Conservation (phyloP, 352 stramenopile species). For the Phytophthora megakarya region DNA sequence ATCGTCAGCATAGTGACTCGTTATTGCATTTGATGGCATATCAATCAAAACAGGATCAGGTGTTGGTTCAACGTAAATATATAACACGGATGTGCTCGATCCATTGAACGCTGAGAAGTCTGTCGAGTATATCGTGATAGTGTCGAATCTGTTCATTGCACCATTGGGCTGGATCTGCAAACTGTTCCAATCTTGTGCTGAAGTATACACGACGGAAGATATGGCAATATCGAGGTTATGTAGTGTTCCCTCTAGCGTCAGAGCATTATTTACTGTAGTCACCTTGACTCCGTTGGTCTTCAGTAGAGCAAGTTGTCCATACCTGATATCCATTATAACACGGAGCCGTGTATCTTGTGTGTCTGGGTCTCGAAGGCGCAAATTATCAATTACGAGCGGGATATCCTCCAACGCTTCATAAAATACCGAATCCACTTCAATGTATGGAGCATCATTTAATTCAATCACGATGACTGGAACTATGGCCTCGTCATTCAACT, state of each 20-base stretch:
- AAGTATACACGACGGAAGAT: constrained; percentile 54
- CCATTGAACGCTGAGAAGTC: constrained; percentile 47
- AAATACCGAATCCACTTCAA: constrained; percentile 35
- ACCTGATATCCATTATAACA: constrained; percentile 37
- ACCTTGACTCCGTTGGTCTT: constrained; percentile 17
- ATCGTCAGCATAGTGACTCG: constrained; percentile 37
- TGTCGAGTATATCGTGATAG: constrained; percentile 44
- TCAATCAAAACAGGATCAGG: constrained; percentile 41
- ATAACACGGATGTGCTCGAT: constrained; percentile 38
- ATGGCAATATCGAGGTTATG: constrained; percentile 52
- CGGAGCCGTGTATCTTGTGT: constrained; percentile 21
- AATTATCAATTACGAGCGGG: constrained; percentile 47
- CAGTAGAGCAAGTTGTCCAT: constrained; percentile 49
- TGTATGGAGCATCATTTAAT: constrained; percentile 76
- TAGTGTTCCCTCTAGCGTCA: constrained; percentile 47
- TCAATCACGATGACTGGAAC: constrained; percentile 56
- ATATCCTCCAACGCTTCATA: constrained; percentile 66
- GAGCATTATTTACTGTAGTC: constrained; percentile 8
- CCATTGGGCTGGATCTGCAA: constrained; percentile 33
- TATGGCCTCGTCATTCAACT: constrained; percentile 30
- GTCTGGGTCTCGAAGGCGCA: constrained; percentile 60
- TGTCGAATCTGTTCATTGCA: constrained; percentile 50
- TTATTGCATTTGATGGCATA: constrained; percentile 29
- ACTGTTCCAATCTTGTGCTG: constrained; percentile 72
- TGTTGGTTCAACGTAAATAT: constrained; percentile 39